Conservation (phyloP, 805 yeast genomes). For the Cyberlindnera japonica region DNA sequence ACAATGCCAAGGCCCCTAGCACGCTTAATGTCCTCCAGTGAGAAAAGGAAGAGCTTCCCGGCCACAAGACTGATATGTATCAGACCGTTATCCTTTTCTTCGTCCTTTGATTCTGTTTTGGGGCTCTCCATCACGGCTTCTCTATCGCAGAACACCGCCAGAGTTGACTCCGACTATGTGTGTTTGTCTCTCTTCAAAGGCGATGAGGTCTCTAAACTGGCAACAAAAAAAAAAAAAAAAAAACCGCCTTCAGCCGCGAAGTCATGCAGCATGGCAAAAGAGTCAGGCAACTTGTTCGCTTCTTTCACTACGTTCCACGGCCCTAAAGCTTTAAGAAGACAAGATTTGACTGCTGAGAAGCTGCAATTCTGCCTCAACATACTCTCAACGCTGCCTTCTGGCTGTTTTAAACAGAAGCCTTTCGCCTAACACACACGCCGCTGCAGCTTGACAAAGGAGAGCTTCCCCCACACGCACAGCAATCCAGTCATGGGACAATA, state of each 20-base stretch:
- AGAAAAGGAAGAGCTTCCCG: constrained; percentile 54
- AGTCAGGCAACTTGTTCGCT: not conserved
- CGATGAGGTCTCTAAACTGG: too few relatives aligned
- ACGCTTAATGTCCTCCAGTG: constrained; percentile 45
- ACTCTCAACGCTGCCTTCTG: not conserved
- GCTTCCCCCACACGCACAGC: constrained; percentile 1
- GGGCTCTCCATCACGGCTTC: not conserved
- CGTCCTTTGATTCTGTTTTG: not conserved
- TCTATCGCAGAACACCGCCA: not conserved
- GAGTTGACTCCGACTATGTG: too few relatives aligned
- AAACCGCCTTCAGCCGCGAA: not conserved
- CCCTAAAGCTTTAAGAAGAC: not conserved
- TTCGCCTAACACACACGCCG: not conserved
- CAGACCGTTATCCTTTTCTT: not conserved
- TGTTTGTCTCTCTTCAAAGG: not conserved
- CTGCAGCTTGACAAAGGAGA: too few relatives aligned
- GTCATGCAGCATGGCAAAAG: not conserved
- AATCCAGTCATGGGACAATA: constrained; percentile 6
- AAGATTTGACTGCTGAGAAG: not conserved
- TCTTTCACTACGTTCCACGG: not conserved
- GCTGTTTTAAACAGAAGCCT: too few relatives aligned
- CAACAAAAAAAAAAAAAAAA: not conserved
- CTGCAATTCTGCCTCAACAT: not conserved
- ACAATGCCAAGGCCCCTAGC: constrained; percentile 63
- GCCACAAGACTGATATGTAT: constrained; percentile 31